Base-by-base conservation (phyloP, 371 early-diverging fungal species). In the Haplosporangium sp. region DNA sequence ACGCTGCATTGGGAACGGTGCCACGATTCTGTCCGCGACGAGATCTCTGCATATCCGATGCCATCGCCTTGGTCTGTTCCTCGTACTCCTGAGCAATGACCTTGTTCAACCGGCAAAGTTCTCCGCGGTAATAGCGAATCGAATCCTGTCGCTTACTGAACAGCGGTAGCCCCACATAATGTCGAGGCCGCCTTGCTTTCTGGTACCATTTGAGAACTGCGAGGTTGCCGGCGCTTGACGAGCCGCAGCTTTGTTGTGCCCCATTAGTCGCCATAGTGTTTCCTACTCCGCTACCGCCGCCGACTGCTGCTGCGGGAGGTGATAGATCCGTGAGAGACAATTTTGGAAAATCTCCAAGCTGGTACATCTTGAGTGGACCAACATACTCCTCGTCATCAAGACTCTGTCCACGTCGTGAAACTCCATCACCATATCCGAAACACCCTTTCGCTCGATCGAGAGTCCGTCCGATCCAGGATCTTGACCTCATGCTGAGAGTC, bases 111-210 rank as follows among this genome's bases (percentile, higher is more conserved):
- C 65, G 72, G 55, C 72, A 71, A 12, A 71, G 56, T 21, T 71
- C 72, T 7, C 65, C 72, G 11, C 72, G 65, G n/a, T 71, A 71
- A 21, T 71, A 65, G 21, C 72, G 64, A n/a, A 71, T 71, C 36
- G 72, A 71, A 18, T 71, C 72, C 23, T 71, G 65, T 12, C 62
- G 40, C n/a, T 64, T 71, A 38, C 72, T 71, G 47, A 71, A 14
- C 21, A 71, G n/a, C 11, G 72, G 72, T 6, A 71, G 64, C 0
- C 72, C 72, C 5, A 54, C 23, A 36, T 65, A 71, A 37, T 71
- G 72, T 11, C 54, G 21, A 10, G 72, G 72, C 2, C 72, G 54
- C 36, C 56, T 41, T 1, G 72, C 65, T 40, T 71, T 65, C n/a
- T 71, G 64, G 45, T 43, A 65, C 72, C 72, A 71, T 16, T 60